These are phyloP conservation scores for Dendrocalamus latiflorus DNA, from an alignment of 202 grass and related monocot genomes.

Conservation along the genomic window DNA sequence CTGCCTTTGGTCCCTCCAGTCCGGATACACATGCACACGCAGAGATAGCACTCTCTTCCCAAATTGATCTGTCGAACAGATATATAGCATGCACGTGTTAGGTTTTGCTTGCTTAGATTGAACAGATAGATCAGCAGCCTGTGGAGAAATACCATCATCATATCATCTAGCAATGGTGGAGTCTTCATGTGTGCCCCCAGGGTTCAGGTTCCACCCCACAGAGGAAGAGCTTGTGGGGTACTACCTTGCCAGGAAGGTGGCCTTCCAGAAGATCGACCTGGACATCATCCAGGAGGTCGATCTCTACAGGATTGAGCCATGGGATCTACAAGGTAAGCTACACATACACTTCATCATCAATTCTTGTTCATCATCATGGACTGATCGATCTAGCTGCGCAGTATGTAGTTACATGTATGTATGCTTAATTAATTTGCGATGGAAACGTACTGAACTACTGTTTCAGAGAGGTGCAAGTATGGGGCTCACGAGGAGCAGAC, in stretches of 20 bases:
- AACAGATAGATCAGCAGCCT: no score
- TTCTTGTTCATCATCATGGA: no score
- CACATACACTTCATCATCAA: no score
- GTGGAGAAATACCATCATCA: no score
- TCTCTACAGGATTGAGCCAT: constrained; percentile 96
- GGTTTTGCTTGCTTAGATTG: not conserved
- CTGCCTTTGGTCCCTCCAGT: constrained; percentile 14
- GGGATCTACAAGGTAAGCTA: constrained; percentile 99
- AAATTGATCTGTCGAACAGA: no score
- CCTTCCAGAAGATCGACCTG: constrained; percentile 77
- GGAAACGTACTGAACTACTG: no score
- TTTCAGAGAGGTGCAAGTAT: no score
- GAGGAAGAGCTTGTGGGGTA: constrained; percentile 96
- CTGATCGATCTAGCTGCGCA: no score
- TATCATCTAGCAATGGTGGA: constrained; percentile 42
- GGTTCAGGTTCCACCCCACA: constrained; percentile 97
- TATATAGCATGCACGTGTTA: no score
- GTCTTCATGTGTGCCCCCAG: constrained; percentile 70
- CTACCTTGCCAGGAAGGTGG: constrained; percentile 88
- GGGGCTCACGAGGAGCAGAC: constrained; percentile 44
- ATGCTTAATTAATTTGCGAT: no score
- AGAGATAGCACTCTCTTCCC: no score
- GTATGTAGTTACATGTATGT: no score
- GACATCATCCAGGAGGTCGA: constrained; percentile 89
- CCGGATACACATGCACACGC: not conserved